Conservation (phyloP, 352 stramenopile species). For the Globisporangium uncinulatum region DNA sequence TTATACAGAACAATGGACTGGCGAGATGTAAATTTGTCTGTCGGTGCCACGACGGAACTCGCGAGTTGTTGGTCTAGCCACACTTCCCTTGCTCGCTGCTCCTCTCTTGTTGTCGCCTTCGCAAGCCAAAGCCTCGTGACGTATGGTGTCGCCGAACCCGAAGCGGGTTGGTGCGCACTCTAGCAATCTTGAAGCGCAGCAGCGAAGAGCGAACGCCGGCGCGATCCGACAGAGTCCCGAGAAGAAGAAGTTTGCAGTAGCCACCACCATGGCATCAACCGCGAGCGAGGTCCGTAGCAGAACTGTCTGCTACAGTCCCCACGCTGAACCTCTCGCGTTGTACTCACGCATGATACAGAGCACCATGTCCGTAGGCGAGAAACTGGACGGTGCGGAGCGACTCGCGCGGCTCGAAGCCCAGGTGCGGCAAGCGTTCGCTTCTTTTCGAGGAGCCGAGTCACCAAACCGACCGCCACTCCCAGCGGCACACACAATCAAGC, state of each 20-base stretch:
- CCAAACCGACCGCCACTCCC: conserved; percentile 12
- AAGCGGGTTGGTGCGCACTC: conserved; percentile 4
- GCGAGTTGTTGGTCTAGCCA: too few species aligned
- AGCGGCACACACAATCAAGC: conserved; percentile 23
- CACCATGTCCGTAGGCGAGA: neutral
- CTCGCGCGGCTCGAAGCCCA: conserved; percentile 15
- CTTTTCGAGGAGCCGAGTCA: conserved; percentile 11
- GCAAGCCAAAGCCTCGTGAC: too few species aligned
- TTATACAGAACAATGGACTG: too few species aligned
- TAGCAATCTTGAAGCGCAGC: neutral
- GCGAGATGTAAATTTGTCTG: too few species aligned
- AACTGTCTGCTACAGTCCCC: too few species aligned
- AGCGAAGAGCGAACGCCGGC: neutral
- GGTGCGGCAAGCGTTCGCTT: conserved; percentile 21
- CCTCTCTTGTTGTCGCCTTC: too few species aligned
- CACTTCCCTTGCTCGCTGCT: too few species aligned
- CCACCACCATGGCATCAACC: neutral
- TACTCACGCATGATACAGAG: neutral
- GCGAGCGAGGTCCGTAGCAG: conserved; percentile 5
- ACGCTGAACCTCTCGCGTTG: too few species aligned
- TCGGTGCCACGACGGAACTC: too few species aligned
- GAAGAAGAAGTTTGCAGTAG: conserved; percentile 9
- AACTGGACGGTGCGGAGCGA: conserved; percentile 7
- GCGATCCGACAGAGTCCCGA: conserved; percentile 2
- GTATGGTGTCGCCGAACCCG: conserved; percentile 7